phyloP scores from a whole-genome alignment of 1,284 basidiomycete species.

The Serendipita sp. region DNA sequence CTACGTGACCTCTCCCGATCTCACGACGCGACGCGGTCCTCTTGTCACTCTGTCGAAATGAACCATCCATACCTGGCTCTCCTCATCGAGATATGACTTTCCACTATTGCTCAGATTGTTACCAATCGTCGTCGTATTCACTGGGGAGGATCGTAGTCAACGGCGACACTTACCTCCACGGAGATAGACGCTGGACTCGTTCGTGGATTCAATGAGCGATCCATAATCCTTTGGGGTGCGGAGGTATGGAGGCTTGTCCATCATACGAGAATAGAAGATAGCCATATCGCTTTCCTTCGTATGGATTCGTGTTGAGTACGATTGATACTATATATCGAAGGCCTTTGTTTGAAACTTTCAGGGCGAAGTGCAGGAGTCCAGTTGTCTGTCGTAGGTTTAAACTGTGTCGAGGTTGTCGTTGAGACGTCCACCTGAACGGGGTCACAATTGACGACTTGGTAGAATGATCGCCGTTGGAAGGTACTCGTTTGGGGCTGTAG shows the following conservation, averaged over 20 bases:
- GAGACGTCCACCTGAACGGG: background rate
- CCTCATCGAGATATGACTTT: slow-evolving; percentile 33
- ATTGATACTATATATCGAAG: slow-evolving; percentile 56
- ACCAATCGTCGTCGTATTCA: too few relatives aligned
- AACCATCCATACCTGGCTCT: slow-evolving; percentile 28
- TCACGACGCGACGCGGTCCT: slow-evolving; percentile 40
- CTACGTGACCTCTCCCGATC: slow-evolving; percentile 26
- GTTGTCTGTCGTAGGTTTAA: slow-evolving; percentile 22
- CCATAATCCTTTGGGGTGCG: slow-evolving; percentile 29
- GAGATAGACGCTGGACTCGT: too few relatives aligned
- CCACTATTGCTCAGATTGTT: slow-evolving; percentile 29
- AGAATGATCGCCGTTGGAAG: too few relatives aligned
- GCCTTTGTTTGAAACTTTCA: slow-evolving; percentile 51
- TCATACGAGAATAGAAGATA: slow-evolving; percentile 55
- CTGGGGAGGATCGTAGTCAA: too few relatives aligned
- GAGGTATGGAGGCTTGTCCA: slow-evolving; percentile 51
- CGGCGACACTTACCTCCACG: too few relatives aligned
- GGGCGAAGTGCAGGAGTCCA: slow-evolving; percentile 27
- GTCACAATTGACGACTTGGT: too few relatives aligned
- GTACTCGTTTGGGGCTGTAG: too few relatives aligned
- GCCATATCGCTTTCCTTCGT: slow-evolving; percentile 54
- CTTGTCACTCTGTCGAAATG: slow-evolving; percentile 27
- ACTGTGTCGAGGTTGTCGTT: background rate
- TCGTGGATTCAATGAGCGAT: too few relatives aligned
- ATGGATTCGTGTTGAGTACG: slow-evolving; percentile 55